These are phyloP conservation scores for Puccinia brachypodii DNA, from an alignment of 1,284 basidiomycete species.

Conservation along the genomic window DNA sequence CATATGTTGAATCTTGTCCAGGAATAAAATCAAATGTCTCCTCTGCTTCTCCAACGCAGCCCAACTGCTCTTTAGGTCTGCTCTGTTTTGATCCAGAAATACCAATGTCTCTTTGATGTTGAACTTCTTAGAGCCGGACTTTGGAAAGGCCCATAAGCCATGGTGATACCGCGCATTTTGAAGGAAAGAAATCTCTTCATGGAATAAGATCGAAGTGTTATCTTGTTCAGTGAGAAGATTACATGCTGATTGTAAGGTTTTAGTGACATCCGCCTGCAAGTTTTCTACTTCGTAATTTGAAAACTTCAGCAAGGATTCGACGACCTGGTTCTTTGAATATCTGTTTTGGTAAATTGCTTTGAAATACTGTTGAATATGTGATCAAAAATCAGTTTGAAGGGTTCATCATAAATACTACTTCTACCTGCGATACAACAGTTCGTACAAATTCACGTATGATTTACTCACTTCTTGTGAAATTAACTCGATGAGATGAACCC, in stretches of 20 bases:
- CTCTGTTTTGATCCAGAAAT: background rate
- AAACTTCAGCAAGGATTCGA: background rate
- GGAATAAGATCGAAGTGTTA: background rate
- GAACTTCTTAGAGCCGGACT: background rate
- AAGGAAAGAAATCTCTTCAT: background rate
- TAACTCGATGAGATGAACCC: background rate
- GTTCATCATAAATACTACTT: too few relatives aligned
- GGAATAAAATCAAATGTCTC: background rate
- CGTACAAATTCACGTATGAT: background rate
- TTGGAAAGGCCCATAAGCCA: background rate
- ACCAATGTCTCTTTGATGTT: background rate
- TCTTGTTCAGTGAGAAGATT: background rate
- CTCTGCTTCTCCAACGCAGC: background rate
- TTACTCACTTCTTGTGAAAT: background rate
- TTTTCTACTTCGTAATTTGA: background rate
- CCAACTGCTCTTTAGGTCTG: background rate
- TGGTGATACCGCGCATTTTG: background rate
- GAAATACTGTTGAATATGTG: background rate
- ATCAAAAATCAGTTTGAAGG: background rate
- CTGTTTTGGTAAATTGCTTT: background rate
- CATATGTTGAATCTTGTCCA: slow-evolving; percentile 3
- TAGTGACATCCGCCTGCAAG: background rate
- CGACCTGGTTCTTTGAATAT: background rate
- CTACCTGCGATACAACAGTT: background rate
- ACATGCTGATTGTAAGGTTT: background rate